Conservation (phyloP, 2,329 filamentous ascomycete genomes). For the Sclerotinia glacialis region DNA sequence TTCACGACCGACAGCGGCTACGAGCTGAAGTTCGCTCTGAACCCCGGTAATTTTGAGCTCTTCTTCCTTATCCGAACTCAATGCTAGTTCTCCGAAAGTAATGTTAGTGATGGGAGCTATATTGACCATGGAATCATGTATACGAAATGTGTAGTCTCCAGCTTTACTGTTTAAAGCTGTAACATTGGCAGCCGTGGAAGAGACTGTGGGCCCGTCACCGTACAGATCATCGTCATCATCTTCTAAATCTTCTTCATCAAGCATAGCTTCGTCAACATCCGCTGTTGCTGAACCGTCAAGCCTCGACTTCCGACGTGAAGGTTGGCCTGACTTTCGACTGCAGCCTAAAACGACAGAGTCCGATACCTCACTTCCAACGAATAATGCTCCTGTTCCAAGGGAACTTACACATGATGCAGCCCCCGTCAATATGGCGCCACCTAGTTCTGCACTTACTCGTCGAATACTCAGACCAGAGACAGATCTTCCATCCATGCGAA, state of each 20-base stretch:
- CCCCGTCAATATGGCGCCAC: conserved; percentile 60
- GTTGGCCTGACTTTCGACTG: conserved; percentile 61
- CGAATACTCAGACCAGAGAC: conserved; percentile 82
- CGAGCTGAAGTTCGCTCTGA: conserved; percentile 57
- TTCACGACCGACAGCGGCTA: conserved; percentile 61
- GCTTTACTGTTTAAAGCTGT: conserved; percentile 46
- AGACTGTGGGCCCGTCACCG: conserved; percentile 51
- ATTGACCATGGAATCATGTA: conserved; percentile 74
- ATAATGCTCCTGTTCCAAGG: conserved; percentile 67
- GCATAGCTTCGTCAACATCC: conserved; percentile 56
- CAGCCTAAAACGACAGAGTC: conserved; percentile 82
- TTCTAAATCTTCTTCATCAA: conserved; percentile 49
- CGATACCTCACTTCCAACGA: conserved; percentile 79
- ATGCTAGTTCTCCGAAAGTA: conserved; percentile 60
- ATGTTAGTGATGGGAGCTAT: conserved; percentile 77
- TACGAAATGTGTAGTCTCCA: conserved; percentile 67
- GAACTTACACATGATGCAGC: conserved; percentile 67
- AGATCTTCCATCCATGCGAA: conserved; percentile 84
- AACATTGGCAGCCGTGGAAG: conserved; percentile 40
- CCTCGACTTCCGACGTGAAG: conserved; percentile 62
- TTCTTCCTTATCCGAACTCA: conserved; percentile 47
- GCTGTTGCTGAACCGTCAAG: conserved; percentile 45
- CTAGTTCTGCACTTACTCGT: conserved; percentile 59
- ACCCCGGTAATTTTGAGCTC: conserved; percentile 47
- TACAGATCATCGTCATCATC: conserved; percentile 61